Evolutionary conservation across 768 basidiomycete species (phyloP).

Genomic region (Trametes punicea): DNA sequence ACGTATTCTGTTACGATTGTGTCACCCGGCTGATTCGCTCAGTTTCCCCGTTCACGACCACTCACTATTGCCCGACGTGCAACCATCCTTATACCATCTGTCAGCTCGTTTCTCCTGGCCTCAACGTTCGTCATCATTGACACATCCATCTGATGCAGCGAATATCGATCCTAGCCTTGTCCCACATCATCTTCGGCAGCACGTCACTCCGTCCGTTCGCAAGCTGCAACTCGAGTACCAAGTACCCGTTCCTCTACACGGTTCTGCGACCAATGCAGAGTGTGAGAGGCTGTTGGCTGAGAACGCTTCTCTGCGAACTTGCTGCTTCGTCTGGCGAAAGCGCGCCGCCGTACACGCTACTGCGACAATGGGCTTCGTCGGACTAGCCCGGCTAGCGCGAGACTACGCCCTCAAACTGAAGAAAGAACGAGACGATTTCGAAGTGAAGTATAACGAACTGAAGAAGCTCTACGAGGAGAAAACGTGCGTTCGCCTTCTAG

Average conservation of each 20-base stretch:
- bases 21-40: slow-evolving; percentile 48
- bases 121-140: background rate
- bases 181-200: slow-evolving; percentile 56
- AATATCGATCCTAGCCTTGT: slow-evolving; percentile 46
- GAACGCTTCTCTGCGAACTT: slow-evolving; percentile 26
- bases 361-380: slow-evolving; percentile 31
- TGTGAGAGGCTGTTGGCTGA: slow-evolving; percentile 27
- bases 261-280: slow-evolving; percentile 13
- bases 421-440: slow-evolving; percentile 28
- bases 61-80: slow-evolving; percentile 58
- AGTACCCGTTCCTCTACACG: slow-evolving; percentile 8
- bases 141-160: slow-evolving; percentile 32
- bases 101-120: slow-evolving; percentile 31
- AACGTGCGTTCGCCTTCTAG: slow-evolving; percentile 17
- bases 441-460: slow-evolving; percentile 26
- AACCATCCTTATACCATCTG: slow-evolving; percentile 52
- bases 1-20: slow-evolving; percentile 63
- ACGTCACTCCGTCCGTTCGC: slow-evolving; percentile 56
- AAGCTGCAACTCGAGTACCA: slow-evolving; percentile 47
- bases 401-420: slow-evolving; percentile 29
- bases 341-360: slow-evolving; percentile 32
- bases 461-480: slow-evolving; percentile 26
- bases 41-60: slow-evolving; percentile 43
- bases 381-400: slow-evolving; percentile 30
- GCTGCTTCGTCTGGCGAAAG: slow-evolving; percentile 32